Evolutionary conservation across 2,329 filamentous ascomycete genomes (phyloP).

Genomic region (Fusarium papillatum): DNA sequence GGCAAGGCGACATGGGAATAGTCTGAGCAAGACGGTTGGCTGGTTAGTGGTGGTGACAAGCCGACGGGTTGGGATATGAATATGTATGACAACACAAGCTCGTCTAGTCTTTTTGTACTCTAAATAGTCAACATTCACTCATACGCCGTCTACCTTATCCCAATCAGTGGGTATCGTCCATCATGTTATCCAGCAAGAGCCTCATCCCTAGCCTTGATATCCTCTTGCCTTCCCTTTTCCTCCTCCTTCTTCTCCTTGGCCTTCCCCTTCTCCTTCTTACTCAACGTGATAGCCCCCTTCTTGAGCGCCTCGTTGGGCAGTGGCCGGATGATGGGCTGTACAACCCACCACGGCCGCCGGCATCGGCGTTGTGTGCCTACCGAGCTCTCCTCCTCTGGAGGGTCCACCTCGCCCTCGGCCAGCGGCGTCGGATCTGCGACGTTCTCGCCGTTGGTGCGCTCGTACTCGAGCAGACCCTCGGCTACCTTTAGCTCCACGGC

Average conservation of each 20-base stretch:
- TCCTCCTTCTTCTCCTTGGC: constrained; percentile 43
- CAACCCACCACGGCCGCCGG: constrained; percentile 90
- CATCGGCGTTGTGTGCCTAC: constrained; percentile 79
- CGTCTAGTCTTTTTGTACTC: constrained; percentile 2
- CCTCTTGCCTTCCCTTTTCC: constrained; percentile 38
- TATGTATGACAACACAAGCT: neutral
- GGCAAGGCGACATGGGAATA: neutral
- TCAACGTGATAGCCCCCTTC: constrained; percentile 81
- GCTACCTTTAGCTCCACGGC: constrained; percentile 84
- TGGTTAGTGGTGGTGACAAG: neutral
- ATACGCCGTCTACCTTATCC: constrained; percentile 29
- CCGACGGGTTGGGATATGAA: neutral
- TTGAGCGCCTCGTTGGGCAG: constrained; percentile 89
- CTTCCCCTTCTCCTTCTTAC: constrained; percentile 75
- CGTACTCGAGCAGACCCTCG: constrained; percentile 78
- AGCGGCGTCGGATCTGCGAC: constrained; percentile 53
- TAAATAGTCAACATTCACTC: neutral
- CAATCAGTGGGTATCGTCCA: constrained; percentile 4
- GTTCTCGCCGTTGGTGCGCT: constrained; percentile 63
- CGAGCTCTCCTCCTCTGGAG: constrained; percentile 69
- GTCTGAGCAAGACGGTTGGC: neutral
- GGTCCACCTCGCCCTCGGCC: constrained; percentile 48
- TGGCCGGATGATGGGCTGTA: constrained; percentile 88
- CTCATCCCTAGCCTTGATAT: constrained; percentile 42
- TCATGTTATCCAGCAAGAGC: constrained; percentile 41